phyloP scores from a whole-genome alignment of 345 rosid species.

The Laguncularia racemosa region DNA sequence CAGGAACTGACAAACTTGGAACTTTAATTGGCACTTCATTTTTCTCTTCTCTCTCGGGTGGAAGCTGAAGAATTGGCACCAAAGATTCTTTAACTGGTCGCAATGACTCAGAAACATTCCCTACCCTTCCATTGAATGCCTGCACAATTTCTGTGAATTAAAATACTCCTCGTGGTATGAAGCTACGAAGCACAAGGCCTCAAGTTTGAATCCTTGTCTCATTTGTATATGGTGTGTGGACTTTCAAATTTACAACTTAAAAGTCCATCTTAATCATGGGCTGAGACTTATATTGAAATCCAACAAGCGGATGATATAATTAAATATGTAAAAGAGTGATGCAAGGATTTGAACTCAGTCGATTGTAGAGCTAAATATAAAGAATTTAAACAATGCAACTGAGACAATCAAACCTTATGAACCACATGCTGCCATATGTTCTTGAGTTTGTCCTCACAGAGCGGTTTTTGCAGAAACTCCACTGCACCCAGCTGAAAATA shows the following conservation, averaged over 20 bases:
- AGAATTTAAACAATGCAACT: not conserved
- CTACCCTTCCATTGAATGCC: constrained; percentile 72
- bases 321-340: too few relatives aligned
- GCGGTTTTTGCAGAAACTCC: constrained; percentile 85
- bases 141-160: constrained; percentile 24
- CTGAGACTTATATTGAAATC: too few relatives aligned
- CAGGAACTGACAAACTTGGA: constrained; percentile 26
- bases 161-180: constrained; percentile 4
- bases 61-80: constrained; percentile 48
- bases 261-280: too few relatives aligned
- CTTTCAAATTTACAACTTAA: too few relatives aligned
- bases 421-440: constrained; percentile 98
- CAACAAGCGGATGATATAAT: too few relatives aligned
- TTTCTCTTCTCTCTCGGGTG: constrained; percentile 22
- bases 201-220: too few relatives aligned
- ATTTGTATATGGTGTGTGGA: too few relatives aligned
- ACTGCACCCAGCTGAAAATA: constrained; percentile 88
- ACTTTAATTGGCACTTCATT: constrained; percentile 16
- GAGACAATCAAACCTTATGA: constrained; percentile 53
- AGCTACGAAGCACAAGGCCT: not conserved
- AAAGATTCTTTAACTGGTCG: constrained; percentile 69
- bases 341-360: not conserved
- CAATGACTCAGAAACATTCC: constrained; percentile 42
- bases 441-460: constrained; percentile 69
- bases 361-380: not conserved